Base-by-base conservation (phyloP, 169 alveolate genomes). In the Plasmodium relictum region DNA sequence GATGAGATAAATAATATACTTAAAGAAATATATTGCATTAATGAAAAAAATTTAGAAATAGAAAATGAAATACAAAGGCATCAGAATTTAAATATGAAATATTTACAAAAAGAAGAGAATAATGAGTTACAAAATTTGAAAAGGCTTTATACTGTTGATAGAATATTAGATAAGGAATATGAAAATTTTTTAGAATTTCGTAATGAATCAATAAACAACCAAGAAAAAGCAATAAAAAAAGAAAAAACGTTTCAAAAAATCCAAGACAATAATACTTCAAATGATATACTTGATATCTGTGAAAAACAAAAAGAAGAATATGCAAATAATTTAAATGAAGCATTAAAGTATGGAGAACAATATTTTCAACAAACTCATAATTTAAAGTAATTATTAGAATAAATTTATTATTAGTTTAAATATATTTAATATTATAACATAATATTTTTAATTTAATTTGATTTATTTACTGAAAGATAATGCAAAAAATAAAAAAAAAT, bases 51-150 rank as follows among this genome's bases (percentile, higher is more conserved):
- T 80, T 18, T 68, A 44, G 73, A 80, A 68, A 50, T 80, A 48
- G 22, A 80, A 18, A 80, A 80, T 50, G 90, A 80, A 68, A 80
- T 80, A 80, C 50, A 80, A 68, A 80, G 68, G 24, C 71, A 80
- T 56, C 24, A 54, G 24, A 48, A 59, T 24, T 80, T 80, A 48
- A 52, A 80, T 41, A 41, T 39, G n/a, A 52, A 16, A 52, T 80
- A 68, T 80, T 42, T 59, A 9, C 31, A 37, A 20, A 24, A 22
- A 6, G 85, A 80, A 31, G 50, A 80, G 61, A 42, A 80, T 48
- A 68, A 20, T 12, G 31, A 80, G 6, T 71, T 52, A 61, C 50
- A 80, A 71, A 48, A 80, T 18, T 52, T 44, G 26, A 80, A 68
- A 72, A 80, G 68, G 54, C 18, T 80, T 24, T 83, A 80, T 18